Conservation (phyloP, 148 eudicot genomes). For the Beta vulgaris region DNA sequence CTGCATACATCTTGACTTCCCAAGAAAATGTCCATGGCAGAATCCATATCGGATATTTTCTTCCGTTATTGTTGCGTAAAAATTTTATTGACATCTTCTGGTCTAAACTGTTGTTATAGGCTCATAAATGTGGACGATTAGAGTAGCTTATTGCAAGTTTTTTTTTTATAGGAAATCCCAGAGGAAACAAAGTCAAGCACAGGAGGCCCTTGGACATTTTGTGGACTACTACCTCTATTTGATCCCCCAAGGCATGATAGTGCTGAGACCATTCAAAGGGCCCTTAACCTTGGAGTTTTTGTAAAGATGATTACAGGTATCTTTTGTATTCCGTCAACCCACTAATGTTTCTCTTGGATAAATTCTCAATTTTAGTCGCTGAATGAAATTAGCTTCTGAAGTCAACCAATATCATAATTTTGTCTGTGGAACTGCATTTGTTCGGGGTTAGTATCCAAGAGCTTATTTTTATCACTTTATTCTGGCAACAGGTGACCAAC, state of each 20-base stretch:
- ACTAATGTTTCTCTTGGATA: background rate
- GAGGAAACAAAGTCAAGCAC: conserved; percentile 52
- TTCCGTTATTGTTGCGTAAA: background rate
- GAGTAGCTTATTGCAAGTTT: background rate
- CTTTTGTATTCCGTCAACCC: background rate
- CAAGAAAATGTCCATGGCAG: background rate
- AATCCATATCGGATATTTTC: background rate
- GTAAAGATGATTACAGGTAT: conserved; percentile 81
- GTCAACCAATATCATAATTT: background rate
- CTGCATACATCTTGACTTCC: conserved; percentile 1
- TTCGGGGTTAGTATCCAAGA: background rate
- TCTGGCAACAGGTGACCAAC: conserved; percentile 47
- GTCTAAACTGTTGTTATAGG: background rate
- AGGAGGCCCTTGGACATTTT: conserved; percentile 71
- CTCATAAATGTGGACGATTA: background rate
- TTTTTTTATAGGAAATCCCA: conserved; percentile 54
- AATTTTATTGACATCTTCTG: background rate
- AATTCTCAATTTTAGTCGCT: background rate
- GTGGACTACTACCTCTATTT: conserved; percentile 68
- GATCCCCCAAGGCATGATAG: conserved; percentile 87
- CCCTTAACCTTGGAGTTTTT: conserved; percentile 73
- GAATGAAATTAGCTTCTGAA: too few species aligned
- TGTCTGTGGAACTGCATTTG: background rate
- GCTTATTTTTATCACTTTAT: background rate
- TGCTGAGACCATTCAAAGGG: conserved; percentile 71